phyloP scores from a whole-genome alignment of 805 yeast species.

The Cyberlindnera nakhonratchasimensis region DNA sequence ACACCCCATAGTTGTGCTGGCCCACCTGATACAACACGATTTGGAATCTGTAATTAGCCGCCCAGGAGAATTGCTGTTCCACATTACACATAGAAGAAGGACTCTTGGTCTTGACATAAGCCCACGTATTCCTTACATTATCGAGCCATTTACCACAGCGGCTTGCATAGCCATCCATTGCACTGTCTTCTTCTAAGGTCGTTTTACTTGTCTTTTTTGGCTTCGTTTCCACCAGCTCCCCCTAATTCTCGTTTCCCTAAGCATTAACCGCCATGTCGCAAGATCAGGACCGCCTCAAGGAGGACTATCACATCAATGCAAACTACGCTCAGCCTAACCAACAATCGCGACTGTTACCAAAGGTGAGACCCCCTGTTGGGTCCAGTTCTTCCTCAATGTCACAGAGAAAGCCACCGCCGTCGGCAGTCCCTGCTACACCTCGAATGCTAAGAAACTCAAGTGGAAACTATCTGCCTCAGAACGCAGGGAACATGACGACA shows the following conservation, averaged over 20 bases:
- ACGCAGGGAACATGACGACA: constrained; percentile 5
- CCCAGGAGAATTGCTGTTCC: too few relatives aligned
- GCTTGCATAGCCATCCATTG: too few relatives aligned
- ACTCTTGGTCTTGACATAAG: too few relatives aligned
- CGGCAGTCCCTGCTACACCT: constrained; percentile 59
- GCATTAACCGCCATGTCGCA: constrained; percentile 13
- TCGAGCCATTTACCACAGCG: too few relatives aligned
- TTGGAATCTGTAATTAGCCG: too few relatives aligned
- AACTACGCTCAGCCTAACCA: constrained; percentile 19
- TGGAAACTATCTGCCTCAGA: constrained; percentile 30
- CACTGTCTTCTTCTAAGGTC: too few relatives aligned
- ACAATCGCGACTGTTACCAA: constrained; percentile 22
- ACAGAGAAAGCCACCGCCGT: constrained; percentile 17
- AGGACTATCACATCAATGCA: constrained; percentile 27
- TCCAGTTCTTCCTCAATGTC: constrained; percentile 11
- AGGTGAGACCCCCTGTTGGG: constrained; percentile 21
- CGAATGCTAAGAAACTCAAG: constrained; percentile 62
- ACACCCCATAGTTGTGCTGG: too few relatives aligned
- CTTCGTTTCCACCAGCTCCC: too few relatives aligned
- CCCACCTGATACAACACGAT: too few relatives aligned
- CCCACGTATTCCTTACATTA: too few relatives aligned
- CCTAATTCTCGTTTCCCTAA: background rate
- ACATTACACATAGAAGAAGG: too few relatives aligned
- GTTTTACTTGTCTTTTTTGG: too few relatives aligned
- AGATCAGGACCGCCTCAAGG: constrained; percentile 13